Percentiles rank a stretch among this genome's conserved stretches.
Conservation (phyloP, 2,329 filamentous ascomycete species). For the Talaromyces funiculosus region DNA sequence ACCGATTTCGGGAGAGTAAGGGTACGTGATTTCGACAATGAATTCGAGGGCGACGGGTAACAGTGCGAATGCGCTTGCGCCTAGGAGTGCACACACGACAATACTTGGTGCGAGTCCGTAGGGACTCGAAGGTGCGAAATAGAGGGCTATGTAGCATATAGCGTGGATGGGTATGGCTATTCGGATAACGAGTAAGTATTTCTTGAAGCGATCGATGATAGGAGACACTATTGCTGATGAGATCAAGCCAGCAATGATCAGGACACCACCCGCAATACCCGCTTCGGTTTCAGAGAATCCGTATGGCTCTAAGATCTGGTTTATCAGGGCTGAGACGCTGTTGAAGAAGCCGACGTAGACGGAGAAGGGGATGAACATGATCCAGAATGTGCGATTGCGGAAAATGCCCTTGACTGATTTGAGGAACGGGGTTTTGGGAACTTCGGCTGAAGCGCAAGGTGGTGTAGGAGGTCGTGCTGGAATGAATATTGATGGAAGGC, state of each 20-base stretch:
- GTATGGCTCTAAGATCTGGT: constrained; percentile 84
- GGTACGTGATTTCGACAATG: constrained; percentile 79
- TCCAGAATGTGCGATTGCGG: constrained; percentile 66
- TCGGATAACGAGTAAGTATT: constrained; percentile 68
- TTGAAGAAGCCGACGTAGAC: constrained; percentile 93
- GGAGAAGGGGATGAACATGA: constrained; percentile 73
- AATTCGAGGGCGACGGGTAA: constrained; percentile 83
- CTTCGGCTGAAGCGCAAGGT: constrained; percentile 60
- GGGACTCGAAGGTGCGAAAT: constrained; percentile 68
- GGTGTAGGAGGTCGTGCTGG: constrained; percentile 72
- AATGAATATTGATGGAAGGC: constrained; percentile 74
- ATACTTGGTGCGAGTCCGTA: constrained; percentile 55
- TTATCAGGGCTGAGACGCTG: constrained; percentile 77
- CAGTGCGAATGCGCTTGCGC: constrained; percentile 72
- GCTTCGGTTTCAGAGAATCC: constrained; percentile 77
- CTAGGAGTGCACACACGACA: constrained; percentile 67
- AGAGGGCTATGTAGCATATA: constrained; percentile 66
- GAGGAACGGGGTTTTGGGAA: constrained; percentile 49
- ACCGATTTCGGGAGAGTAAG: constrained; percentile 78
- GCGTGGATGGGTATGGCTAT: constrained; percentile 68
- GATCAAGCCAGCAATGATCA: constrained; percentile 84
- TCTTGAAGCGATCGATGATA: constrained; percentile 77
- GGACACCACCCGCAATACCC: constrained; percentile 80
- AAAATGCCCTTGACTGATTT: constrained; percentile 52
- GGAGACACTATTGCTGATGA: constrained; percentile 70